Evolutionary conservation across 495 filamentous ascomycete genomes (phyloP).

Genomic region (Saxophila tyrrhenica): DNA sequence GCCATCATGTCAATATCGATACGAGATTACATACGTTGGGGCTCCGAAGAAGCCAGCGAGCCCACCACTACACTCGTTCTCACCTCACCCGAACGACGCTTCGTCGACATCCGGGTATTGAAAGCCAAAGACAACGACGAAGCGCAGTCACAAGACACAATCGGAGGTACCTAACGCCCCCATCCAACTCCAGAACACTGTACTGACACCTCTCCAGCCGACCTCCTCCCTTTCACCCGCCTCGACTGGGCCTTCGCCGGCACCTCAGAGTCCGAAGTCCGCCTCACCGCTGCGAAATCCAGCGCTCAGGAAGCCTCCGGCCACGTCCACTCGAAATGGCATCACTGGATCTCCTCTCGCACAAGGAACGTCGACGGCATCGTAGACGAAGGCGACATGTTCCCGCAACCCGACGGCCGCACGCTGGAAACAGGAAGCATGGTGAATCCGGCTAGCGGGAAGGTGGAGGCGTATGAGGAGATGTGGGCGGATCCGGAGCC

Average conservation of each 20-base stretch:
- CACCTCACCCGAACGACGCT: slow-evolving; percentile 37
- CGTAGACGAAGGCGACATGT: slow-evolving; percentile 43
- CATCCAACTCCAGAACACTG: not conserved
- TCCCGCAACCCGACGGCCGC: slow-evolving; percentile 27
- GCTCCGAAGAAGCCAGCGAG: slow-evolving; percentile 9
- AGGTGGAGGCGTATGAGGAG: slow-evolving; percentile 41
- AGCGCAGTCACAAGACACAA: not conserved
- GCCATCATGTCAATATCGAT: slow-evolving; percentile 6
- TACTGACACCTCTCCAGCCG: not conserved
- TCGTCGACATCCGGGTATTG: slow-evolving; percentile 41
- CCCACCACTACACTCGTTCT: slow-evolving; percentile 25
- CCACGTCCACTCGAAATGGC: slow-evolving; percentile 33
- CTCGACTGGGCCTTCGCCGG: slow-evolving; percentile 45
- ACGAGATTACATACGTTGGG: slow-evolving; percentile 13
- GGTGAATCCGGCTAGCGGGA: slow-evolving; percentile 34
- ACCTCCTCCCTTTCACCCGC: not conserved
- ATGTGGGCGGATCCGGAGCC: slow-evolving; percentile 33
- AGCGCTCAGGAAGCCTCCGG: slow-evolving; percentile 3
- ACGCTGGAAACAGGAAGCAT: slow-evolving; percentile 41
- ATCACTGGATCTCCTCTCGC: slow-evolving; percentile 43
- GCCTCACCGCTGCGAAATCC: slow-evolving; percentile 2
- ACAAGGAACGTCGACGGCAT: slow-evolving; percentile 22
- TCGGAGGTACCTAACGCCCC: slow-evolving; percentile 1
- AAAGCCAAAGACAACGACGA: not conserved
- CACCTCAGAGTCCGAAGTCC: slow-evolving; percentile 21